These are phyloP conservation scores for Chrysoporthe cubensis DNA, from an alignment of 2,329 filamentous ascomycete species.

Conservation along the genomic window DNA sequence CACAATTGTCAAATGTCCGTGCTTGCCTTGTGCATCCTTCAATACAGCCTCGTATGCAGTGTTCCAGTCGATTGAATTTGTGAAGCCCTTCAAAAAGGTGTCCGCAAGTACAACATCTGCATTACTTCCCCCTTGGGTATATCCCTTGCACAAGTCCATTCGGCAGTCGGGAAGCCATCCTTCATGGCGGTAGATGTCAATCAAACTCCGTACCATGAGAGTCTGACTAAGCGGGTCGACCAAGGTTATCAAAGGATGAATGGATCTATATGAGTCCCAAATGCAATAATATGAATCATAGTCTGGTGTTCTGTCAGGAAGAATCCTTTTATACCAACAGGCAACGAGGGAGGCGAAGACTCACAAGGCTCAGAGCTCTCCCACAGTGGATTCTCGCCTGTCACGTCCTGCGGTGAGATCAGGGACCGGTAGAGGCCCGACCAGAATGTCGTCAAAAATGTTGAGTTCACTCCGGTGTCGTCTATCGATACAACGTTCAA, in stretches of 20 bases:
- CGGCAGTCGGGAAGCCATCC: slow-evolving; percentile 77
- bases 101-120: slow-evolving; percentile 69
- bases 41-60: slow-evolving; percentile 69
- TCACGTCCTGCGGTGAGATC: slow-evolving; percentile 76
- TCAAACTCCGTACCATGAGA: slow-evolving; percentile 67
- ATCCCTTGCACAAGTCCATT: slow-evolving; percentile 75
- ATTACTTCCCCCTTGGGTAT: slow-evolving; percentile 72
- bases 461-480: slow-evolving; percentile 22
- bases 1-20: too few species aligned
- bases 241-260: slow-evolving; percentile 68
- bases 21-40: slow-evolving; percentile 62
- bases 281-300: slow-evolving; percentile 76
- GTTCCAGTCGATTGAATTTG: slow-evolving; percentile 62
- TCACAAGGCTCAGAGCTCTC: slow-evolving; percentile 60
- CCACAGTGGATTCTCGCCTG: slow-evolving; percentile 71
- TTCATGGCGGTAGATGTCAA: slow-evolving; percentile 71
- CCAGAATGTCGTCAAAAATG: slow-evolving; percentile 26
- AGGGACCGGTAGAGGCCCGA: slow-evolving; percentile 70
- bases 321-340: too few species aligned
- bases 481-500: slow-evolving; percentile 54
- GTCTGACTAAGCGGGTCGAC: slow-evolving; percentile 66
- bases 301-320: slow-evolving; percentile 38
- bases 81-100: slow-evolving; percentile 63
- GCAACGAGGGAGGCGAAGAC: neutral
- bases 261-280: slow-evolving; percentile 70